Evolutionary conservation across 768 basidiomycete species (phyloP).

Genomic region (Trametes cubensis): DNA sequence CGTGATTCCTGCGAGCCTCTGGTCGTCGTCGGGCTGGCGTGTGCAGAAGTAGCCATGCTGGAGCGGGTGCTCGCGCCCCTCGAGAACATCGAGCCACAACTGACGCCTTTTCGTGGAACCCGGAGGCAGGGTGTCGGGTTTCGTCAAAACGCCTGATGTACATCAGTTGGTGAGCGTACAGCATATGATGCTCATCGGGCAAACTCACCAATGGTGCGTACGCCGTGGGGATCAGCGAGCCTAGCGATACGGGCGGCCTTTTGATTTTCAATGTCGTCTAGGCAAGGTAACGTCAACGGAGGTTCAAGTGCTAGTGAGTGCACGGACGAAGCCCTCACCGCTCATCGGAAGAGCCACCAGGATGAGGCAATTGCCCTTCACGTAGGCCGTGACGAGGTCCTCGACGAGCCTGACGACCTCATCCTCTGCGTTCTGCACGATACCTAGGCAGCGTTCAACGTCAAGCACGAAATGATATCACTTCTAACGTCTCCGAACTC

Average conservation of each 20-base stretch:
- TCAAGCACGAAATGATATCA: background rate
- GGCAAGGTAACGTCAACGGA: background rate
- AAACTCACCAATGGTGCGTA: conserved; percentile 65
- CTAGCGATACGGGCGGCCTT: conserved; percentile 67
- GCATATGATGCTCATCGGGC: background rate
- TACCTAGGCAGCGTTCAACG: conserved; percentile 29
- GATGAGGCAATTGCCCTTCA: conserved; percentile 60
- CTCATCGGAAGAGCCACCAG: conserved; percentile 47
- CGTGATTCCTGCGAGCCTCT: conserved; percentile 46
- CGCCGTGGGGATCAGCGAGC: conserved; percentile 57
- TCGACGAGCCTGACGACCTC: conserved; percentile 52
- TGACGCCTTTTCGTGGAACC: conserved; percentile 40
- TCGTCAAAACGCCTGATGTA: conserved; percentile 54
- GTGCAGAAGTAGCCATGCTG: conserved; percentile 61
- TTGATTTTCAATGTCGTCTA: conserved; percentile 81
- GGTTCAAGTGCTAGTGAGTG: conserved; percentile 38
- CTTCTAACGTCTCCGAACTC: conserved; percentile 23
- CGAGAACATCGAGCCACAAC: conserved; percentile 52
- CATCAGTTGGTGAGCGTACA: too few relatives aligned
- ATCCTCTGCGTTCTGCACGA: conserved; percentile 13
- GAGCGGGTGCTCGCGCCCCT: conserved; percentile 49
- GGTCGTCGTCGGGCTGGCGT: conserved; percentile 64
- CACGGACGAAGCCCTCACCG: conserved; percentile 41
- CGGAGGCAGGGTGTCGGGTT: conserved; percentile 50
- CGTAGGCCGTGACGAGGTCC: conserved; percentile 58